Percentiles rank a stretch among this genome's conserved stretches.
Evolutionary conservation across 2,329 filamentous ascomycete species (phyloP).

Genomic region (Apiospora rasikravindrae): DNA sequence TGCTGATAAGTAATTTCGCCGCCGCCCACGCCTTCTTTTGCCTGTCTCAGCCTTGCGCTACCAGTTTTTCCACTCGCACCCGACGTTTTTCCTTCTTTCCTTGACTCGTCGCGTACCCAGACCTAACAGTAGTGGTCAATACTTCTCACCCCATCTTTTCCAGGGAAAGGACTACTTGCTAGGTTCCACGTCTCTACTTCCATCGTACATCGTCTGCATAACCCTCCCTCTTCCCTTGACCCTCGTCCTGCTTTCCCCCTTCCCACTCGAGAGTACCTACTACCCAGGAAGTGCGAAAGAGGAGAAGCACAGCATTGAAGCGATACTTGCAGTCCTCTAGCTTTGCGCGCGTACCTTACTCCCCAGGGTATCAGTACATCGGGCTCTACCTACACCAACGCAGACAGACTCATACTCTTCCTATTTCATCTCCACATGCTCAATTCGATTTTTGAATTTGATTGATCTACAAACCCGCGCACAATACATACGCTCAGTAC

Average conservation of each 20-base stretch:
- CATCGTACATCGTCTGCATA: constrained; percentile 21
- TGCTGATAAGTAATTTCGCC: not conserved
- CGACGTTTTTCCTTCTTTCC: constrained; percentile 16
- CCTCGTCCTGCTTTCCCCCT: constrained; percentile 10
- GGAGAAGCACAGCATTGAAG: not conserved
- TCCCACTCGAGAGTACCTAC: constrained; percentile 16
- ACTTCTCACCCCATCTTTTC: constrained; percentile 17
- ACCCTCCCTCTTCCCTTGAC: constrained; percentile 19
- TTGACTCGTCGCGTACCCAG: constrained; percentile 14
- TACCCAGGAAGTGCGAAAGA: constrained; percentile 13
- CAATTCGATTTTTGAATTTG: constrained; percentile 15
- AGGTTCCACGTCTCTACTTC: constrained; percentile 21
- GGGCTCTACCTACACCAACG: not conserved
- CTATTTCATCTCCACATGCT: constrained; percentile 15
- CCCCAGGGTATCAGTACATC: constrained; percentile 13
- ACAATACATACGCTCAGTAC: not conserved
- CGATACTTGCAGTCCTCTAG: constrained; percentile 10
- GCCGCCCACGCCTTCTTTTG: not conserved
- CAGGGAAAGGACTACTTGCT: constrained; percentile 18
- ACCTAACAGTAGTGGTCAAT: constrained; percentile 16
- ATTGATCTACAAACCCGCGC: constrained; percentile 13
- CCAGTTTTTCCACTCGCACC: constrained; percentile 13
- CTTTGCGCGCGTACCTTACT: constrained; percentile 10
- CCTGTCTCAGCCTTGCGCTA: constrained; percentile 16
- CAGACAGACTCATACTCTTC: not conserved